These are phyloP conservation scores for Cyberlindnera xylosilytica DNA, from an alignment of 805 yeast genomes.

Conservation along the genomic window DNA sequence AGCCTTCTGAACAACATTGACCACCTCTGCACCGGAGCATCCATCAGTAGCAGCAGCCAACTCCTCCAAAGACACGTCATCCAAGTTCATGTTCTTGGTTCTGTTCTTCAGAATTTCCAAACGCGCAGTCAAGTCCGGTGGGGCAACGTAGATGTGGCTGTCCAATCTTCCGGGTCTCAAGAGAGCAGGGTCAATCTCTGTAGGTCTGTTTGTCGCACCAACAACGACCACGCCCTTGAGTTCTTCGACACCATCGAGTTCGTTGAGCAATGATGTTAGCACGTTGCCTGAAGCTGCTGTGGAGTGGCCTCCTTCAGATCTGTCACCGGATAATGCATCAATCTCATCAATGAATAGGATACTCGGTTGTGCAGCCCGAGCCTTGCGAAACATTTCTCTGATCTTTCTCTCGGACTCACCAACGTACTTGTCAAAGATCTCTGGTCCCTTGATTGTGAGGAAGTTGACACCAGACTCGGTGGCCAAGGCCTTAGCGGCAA, in stretches of 20 bases:
- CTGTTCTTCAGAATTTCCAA: constrained; percentile 71
- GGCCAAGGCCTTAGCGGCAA: constrained; percentile 93
- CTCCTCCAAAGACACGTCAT: constrained; percentile 45
- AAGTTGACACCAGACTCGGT: constrained; percentile 94
- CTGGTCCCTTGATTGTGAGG: constrained; percentile 96
- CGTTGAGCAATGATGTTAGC: constrained; percentile 85
- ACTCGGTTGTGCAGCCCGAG: constrained; percentile 92
- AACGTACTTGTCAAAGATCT: constrained; percentile 88
- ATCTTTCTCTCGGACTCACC: constrained; percentile 94
- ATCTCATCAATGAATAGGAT: constrained; percentile 95
- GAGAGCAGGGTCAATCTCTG: constrained; percentile 87
- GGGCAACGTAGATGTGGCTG: constrained; percentile 87
- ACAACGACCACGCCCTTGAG: constrained; percentile 88
- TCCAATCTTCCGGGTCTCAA: constrained; percentile 95
- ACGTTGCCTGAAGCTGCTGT: constrained; percentile 81
- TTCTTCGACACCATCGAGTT: constrained; percentile 96
- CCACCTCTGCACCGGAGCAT: constrained; percentile 96
- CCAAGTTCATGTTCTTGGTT: constrained; percentile 59
- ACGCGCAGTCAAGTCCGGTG: constrained; percentile 84
- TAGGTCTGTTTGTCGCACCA: constrained; percentile 96
- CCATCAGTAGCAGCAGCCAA: constrained; percentile 75
- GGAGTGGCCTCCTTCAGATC: constrained; percentile 46
- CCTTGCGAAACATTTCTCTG: constrained; percentile 90
- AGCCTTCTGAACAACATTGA: constrained; percentile 89
- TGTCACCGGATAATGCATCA: constrained; percentile 82